Conservation (phyloP, 2,329 filamentous ascomycete species). For the Cladosporium sp. region DNA sequence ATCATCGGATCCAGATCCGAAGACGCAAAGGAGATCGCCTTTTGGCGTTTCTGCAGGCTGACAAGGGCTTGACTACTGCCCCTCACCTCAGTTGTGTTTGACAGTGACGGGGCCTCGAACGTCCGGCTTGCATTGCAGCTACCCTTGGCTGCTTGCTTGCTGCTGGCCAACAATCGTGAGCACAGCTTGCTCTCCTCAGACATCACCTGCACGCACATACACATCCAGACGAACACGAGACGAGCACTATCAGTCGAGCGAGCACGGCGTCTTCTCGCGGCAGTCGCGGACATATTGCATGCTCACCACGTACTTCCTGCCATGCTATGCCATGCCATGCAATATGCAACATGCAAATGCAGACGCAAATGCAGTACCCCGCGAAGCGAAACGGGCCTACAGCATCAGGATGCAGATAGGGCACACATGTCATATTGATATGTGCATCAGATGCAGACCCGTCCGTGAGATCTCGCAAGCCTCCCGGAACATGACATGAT, state of each 20-base stretch:
- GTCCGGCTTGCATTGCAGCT: conserved; percentile 2
- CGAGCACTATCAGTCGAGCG: neutral
- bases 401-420: conserved; percentile 2
- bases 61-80: neutral
- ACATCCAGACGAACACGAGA: neutral
- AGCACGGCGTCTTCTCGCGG: neutral
- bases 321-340: neutral
- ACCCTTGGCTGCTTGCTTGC: neutral
- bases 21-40: neutral
- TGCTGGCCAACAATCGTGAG: neutral
- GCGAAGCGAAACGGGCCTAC: conserved; percentile 3
- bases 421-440: neutral
- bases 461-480: conserved; percentile 2
- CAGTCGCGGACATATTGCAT: neutral
- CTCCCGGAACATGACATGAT: neutral
- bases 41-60: conserved; percentile 7
- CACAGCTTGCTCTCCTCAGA: neutral
- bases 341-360: neutral
- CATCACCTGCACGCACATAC: neutral
- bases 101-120: conserved; percentile 5
- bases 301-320: neutral
- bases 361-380: conserved; percentile 1
- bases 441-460: neutral
- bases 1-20: neutral
- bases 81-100: neutral